phyloP scores from a whole-genome alignment of 371 early-diverging fungal genomes.

The Mucor velutinosus region DNA sequence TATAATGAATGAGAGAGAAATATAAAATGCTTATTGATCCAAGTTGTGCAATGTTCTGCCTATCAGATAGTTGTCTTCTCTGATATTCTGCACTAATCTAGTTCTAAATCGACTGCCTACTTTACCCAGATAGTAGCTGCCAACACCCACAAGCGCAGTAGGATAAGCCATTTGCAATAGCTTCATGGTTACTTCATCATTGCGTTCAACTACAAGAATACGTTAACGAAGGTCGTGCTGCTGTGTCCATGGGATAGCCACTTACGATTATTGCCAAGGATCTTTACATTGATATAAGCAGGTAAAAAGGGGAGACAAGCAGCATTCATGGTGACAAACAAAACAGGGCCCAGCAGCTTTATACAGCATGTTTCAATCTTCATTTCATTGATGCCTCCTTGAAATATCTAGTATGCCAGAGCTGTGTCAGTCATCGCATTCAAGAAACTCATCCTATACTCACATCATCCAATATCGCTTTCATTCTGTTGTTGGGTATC shows the following conservation, averaged over 20 bases:
- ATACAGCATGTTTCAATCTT: conserved; percentile 2
- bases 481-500: conserved; percentile 33
- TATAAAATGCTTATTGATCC: conserved; percentile 23
- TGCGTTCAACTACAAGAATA: conserved; percentile 14
- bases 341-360: conserved; percentile 8
- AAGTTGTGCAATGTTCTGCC: conserved; percentile 70
- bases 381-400: conserved; percentile 23
- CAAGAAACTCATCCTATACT: not conserved
- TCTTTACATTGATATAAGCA: conserved; percentile 13
- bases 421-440: no score
- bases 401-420: conserved; percentile 14
- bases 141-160: conserved; percentile 27
- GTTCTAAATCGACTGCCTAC: conserved; percentile 34
- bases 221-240: not conserved
- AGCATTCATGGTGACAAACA: not conserved
- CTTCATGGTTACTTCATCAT: conserved; percentile 20
- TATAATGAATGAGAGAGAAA: not conserved
- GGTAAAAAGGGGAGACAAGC: conserved; percentile 4
- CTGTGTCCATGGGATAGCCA: not conserved
- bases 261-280: conserved; percentile 9
- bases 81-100: conserved; percentile 53
- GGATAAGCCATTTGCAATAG: conserved; percentile 47
- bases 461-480: conserved; percentile 33
- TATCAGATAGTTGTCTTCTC: conserved; percentile 67
- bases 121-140: conserved; percentile 29